Conservation (phyloP, 2,329 filamentous ascomycete genomes). For the Sarocladium brachiariae region DNA sequence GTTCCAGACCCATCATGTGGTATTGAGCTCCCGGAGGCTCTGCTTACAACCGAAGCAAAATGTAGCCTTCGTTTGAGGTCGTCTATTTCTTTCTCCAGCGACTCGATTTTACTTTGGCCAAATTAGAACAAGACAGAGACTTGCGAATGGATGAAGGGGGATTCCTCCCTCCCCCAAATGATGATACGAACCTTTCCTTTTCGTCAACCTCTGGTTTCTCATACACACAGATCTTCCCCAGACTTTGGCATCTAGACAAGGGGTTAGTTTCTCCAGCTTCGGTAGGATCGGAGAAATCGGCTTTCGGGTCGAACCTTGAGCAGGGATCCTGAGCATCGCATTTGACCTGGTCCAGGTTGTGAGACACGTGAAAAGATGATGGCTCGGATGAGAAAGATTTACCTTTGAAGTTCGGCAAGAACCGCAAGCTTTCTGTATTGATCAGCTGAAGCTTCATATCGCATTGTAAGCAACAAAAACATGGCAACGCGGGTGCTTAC, state of each 20-base stretch:
- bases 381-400: not conserved
- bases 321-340: slow-evolving; percentile 21
- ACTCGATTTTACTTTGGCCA: slow-evolving; percentile 15
- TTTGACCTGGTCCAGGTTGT: slow-evolving; percentile 13
- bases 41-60: not conserved
- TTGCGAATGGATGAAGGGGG: no score
- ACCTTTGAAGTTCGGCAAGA: slow-evolving; percentile 22
- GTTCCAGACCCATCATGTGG: not conserved
- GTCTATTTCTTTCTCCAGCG: slow-evolving; percentile 13
- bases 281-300: not conserved
- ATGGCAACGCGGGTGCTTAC: slow-evolving; percentile 11
- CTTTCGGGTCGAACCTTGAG: slow-evolving; percentile 15
- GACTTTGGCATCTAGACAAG: slow-evolving; percentile 15
- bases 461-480: not conserved
- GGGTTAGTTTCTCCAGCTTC: slow-evolving; percentile 5
- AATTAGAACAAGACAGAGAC: not conserved
- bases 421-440: slow-evolving; percentile 19
- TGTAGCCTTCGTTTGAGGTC: slow-evolving; percentile 12
- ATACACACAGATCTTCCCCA: slow-evolving; percentile 19
- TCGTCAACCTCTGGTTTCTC: slow-evolving; percentile 1
- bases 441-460: slow-evolving; percentile 1
- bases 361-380: not conserved
- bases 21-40: no score
- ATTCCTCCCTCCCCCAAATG: no score
- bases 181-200: not conserved